These are phyloP conservation scores for Chromosphaera perkinsii DNA, from an alignment of 208 protist species.

Conservation along the genomic window DNA sequence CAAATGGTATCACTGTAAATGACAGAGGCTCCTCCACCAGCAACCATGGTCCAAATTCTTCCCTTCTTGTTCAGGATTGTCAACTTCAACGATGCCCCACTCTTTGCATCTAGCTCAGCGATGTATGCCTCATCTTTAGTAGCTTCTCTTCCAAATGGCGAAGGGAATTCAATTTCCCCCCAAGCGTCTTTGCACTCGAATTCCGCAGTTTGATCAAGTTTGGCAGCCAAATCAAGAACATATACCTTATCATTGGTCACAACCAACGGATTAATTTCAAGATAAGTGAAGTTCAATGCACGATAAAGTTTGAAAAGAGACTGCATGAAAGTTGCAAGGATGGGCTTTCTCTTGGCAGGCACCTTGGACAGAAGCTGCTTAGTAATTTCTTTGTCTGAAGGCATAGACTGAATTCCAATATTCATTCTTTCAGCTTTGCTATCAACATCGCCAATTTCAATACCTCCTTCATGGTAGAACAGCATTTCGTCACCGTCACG, in stretches of 20 bases:
- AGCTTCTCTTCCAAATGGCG: conserved; percentile 63
- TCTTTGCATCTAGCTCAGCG: conserved; percentile 67
- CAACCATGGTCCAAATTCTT: conserved; percentile 73
- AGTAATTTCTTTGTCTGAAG: not conserved
- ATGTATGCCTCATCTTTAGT: conserved; percentile 67
- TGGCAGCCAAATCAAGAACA: conserved; percentile 41
- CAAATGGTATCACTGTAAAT: conserved; percentile 72
- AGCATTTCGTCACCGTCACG: conserved; percentile 56
- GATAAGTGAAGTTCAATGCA: conserved; percentile 67
- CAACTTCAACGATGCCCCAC: conserved; percentile 73
- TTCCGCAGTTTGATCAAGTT: conserved; percentile 51
- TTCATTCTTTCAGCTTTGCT: conserved; percentile 40
- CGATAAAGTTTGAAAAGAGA: conserved; percentile 49
- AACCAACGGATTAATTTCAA: conserved; percentile 75
- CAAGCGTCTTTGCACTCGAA: conserved; percentile 38
- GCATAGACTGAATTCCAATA: not conserved
- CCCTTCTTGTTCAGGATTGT: conserved; percentile 72
- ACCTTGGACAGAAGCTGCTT: conserved; percentile 14
- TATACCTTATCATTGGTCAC: conserved; percentile 20
- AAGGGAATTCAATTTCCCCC: conserved; percentile 63
- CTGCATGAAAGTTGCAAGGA: conserved; percentile 25
- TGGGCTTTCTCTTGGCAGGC: conserved; percentile 5
- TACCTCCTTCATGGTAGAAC: conserved; percentile 69
- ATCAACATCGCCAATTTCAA: conserved; percentile 74
- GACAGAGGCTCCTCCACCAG: conserved; percentile 74